These are phyloP conservation scores for Leccinum variicolor DNA, from an alignment of 768 basidiomycete genomes.

Conservation along the genomic window DNA sequence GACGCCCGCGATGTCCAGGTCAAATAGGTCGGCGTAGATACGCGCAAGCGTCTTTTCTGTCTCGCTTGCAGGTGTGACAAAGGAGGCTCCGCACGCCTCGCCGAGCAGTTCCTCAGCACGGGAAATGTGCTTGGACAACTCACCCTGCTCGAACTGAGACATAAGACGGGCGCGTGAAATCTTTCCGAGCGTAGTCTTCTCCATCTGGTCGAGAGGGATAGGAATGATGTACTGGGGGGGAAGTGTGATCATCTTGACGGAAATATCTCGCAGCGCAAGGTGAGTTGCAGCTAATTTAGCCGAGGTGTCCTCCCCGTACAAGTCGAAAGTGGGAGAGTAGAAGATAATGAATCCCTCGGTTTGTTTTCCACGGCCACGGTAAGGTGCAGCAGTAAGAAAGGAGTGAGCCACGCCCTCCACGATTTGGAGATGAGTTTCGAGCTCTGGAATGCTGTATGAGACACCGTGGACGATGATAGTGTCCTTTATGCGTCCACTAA, in stretches of 20 bases:
- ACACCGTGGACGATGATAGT: constrained; percentile 35
- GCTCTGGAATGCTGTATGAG: background rate
- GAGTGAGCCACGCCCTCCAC: background rate
- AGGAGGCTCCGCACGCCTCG: background rate
- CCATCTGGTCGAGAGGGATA: background rate
- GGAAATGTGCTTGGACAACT: background rate
- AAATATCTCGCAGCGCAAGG: background rate
- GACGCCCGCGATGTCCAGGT: background rate
- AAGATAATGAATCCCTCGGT: background rate
- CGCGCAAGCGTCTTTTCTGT: background rate
- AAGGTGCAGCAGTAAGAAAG: background rate
- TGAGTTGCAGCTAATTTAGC: background rate
- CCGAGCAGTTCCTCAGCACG: background rate
- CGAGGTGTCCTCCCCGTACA: background rate
- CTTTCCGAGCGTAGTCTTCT: background rate
- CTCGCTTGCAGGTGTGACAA: background rate
- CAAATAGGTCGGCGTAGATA: background rate
- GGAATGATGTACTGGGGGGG: background rate
- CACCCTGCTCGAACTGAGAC: background rate
- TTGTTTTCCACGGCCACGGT: background rate
- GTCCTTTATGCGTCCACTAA: constrained; percentile 39
- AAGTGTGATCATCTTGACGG: background rate
- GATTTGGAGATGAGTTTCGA: background rate
- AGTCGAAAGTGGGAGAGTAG: background rate
- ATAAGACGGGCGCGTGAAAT: background rate